Conservation (phyloP, 805 yeast genomes). For the Candida peoriensis region DNA sequence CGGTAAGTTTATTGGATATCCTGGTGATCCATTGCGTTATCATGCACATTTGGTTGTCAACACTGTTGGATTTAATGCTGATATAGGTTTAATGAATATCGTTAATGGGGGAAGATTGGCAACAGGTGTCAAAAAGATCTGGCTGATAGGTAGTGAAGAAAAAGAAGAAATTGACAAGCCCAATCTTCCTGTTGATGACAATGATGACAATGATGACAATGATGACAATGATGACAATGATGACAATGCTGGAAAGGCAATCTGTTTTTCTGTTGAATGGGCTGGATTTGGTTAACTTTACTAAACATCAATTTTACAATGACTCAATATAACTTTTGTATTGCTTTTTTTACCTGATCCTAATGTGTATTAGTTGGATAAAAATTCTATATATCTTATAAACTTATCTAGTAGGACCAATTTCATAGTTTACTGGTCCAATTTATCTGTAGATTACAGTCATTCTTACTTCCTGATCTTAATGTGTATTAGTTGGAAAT, state of each 20-base stretch:
- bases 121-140: slow-evolving; percentile 84
- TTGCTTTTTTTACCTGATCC: no score
- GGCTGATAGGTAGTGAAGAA: slow-evolving; percentile 50
- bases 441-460: no score
- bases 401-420: no score
- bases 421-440: no score
- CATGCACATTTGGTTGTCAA: slow-evolving; percentile 82
- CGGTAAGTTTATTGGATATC: slow-evolving; percentile 82
- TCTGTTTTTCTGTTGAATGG: slow-evolving; percentile 82
- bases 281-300: slow-evolving; percentile 83
- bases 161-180: slow-evolving; percentile 4
- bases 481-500: no score
- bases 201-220: slow-evolving; percentile 15
- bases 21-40: slow-evolving; percentile 88
- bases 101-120: slow-evolving; percentile 89
- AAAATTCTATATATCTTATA: no score
- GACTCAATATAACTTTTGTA: no score
- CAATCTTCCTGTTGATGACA: slow-evolving; percentile 4
- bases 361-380: no score
- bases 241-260: slow-evolving; percentile 1
- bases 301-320: no score
- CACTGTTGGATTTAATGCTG: slow-evolving; percentile 42
- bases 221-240: neutral
- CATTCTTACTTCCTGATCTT: no score
- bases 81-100: slow-evolving; percentile 51